Conservation (phyloP, 441 rosid species). For the Biscutella laevigata region DNA sequence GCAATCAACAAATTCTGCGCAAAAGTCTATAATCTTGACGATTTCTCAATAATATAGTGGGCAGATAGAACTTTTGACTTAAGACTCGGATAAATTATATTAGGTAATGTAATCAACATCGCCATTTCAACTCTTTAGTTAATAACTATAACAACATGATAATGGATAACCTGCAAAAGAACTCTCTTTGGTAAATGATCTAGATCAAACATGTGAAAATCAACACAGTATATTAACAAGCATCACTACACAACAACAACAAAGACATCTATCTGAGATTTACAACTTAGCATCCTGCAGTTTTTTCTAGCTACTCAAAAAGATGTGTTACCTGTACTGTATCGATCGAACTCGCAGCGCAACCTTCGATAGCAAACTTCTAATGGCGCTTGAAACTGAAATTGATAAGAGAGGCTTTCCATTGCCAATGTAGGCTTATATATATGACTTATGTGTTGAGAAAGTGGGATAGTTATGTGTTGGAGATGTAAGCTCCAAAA, state of each 20-base stretch:
- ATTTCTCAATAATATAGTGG: slow-evolving; percentile 16
- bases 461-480: slow-evolving; percentile 17
- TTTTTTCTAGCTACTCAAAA: not conserved
- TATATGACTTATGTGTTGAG: not conserved
- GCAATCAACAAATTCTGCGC: not conserved
- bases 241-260: not conserved
- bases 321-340: slow-evolving; percentile 10
- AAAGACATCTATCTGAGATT: not conserved
- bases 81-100: not conserved
- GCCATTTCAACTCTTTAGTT: slow-evolving; percentile 15
- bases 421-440: slow-evolving; percentile 2
- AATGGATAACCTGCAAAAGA: not conserved
- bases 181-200: slow-evolving; percentile 1
- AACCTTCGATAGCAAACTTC: not conserved
- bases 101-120: slow-evolving; percentile 19
- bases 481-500: slow-evolving; percentile 13
- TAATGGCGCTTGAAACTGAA: slow-evolving; percentile 12
- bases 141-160: not conserved
- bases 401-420: slow-evolving; percentile 7
- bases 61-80: slow-evolving; percentile 28
- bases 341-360: slow-evolving; percentile 7
- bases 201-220: slow-evolving; percentile 10
- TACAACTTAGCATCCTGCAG: not conserved
- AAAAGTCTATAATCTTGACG: slow-evolving; percentile 19
- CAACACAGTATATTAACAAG: slow-evolving; percentile 1